Evolutionary conservation across 2,329 filamentous ascomycete species (phyloP), one percentile per base, ranked within the genome.

Genomic region (Iodosphaeria phyllophila): DNA sequence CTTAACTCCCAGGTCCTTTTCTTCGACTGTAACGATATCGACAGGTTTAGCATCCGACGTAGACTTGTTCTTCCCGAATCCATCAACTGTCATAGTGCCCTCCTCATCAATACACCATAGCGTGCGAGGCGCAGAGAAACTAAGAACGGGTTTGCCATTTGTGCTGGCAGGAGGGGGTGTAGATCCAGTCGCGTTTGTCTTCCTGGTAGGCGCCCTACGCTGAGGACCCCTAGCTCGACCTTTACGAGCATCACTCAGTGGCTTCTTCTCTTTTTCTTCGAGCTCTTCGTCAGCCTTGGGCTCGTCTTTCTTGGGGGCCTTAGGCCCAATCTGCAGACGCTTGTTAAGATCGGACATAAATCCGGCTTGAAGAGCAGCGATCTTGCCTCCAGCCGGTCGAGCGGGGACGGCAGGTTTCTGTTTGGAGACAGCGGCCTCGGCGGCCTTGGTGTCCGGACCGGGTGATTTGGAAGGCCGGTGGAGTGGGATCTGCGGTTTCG

Each of bases 301-400:
- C 34, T 84, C 74, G 40, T 78, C 74, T 35, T 78, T 75, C 55
- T 82, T 84, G 2, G 72, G 66, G 7, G 62, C 68, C 37, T 79
- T 73, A n/a, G 84, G 86, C 1, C 89, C 89, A 18, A 92, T 54
- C 42, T 82, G 74, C 15, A 98, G 58, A 24, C 83, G 76, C 39
- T 82, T 84, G 49, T 95, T 92, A 20, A 98, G 56, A 42, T 95
- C 86, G 22, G 73, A 83, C 63, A 98, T 71, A 48, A 98, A 95
- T 3, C 79, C 82, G 18, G 79, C 79, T 50, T 92, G 83, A 16
- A 98, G 56, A 13, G 80, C 77, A 10, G 84, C 82, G 44, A 98
- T 91, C 56, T 95, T 95, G 39, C 71, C 68, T 7, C 79, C 79
- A 21, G 64, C 62, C 3, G 83, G 79, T 22, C 82, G 70, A 9